phyloP scores from a whole-genome alignment of 495 filamentous ascomycete genomes.

The Viridothelium virens region DNA sequence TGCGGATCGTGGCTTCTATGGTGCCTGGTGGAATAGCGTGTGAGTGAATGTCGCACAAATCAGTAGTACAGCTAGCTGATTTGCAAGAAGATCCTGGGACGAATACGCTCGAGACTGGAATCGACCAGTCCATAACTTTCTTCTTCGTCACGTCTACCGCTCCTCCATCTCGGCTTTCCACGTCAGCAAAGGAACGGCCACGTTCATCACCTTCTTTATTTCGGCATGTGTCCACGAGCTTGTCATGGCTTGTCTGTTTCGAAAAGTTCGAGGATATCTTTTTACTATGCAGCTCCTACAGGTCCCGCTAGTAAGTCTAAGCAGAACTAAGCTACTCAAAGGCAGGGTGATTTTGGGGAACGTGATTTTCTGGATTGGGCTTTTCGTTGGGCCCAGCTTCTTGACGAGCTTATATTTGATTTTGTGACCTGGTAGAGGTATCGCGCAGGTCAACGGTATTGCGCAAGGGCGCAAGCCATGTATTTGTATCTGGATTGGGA shows the following conservation, averaged over 20 bases:
- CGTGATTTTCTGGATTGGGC: slow-evolving; percentile 65
- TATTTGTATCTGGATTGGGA: neutral
- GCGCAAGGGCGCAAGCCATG: neutral
- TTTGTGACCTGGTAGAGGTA: slow-evolving; percentile 37
- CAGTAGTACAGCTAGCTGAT: no score
- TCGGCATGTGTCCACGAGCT: slow-evolving; percentile 64
- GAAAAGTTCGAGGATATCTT: slow-evolving; percentile 66
- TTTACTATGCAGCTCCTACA: slow-evolving; percentile 63
- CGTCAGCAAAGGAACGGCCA: slow-evolving; percentile 60
- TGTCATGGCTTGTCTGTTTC: slow-evolving; percentile 70
- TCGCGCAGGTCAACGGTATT: neutral
- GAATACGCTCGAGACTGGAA: slow-evolving; percentile 74
- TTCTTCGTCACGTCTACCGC: slow-evolving; percentile 69
- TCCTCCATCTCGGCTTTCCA: slow-evolving; percentile 61
- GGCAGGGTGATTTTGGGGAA: slow-evolving; percentile 56
- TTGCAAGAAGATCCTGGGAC: slow-evolving; percentile 57
- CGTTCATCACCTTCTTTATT: slow-evolving; percentile 64
- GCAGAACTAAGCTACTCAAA: slow-evolving; percentile 53
- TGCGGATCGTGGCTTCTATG: slow-evolving; percentile 72
- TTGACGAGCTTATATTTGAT: slow-evolving; percentile 65
- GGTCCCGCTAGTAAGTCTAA: slow-evolving; percentile 57
- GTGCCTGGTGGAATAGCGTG: slow-evolving; percentile 55
- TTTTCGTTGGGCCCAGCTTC: slow-evolving; percentile 63
- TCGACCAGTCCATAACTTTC: slow-evolving; percentile 60
- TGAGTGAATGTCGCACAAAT: no score